Percentiles rank a stretch among this genome's conserved stretches.
Conservation (phyloP, 164 flowering plant species). For the Umbellularia californica region DNA sequence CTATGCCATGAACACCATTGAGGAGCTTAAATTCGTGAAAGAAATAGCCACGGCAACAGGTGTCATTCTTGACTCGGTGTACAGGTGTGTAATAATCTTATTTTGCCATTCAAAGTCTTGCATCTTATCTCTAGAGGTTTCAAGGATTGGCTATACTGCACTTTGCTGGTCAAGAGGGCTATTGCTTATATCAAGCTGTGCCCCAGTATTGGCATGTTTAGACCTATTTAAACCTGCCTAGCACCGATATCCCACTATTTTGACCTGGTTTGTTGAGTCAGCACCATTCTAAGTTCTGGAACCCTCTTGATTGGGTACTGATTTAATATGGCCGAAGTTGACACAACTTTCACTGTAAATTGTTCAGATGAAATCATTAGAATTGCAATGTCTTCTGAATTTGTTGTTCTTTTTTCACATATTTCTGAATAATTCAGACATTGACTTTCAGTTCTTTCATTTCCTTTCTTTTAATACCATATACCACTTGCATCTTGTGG, state of each 20-base stretch:
- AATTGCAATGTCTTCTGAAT: too few species aligned
- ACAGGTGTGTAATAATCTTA: conserved; percentile 47
- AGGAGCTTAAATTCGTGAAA: conserved; percentile 79
- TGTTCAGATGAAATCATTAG: background rate
- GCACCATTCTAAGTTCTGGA: too few species aligned
- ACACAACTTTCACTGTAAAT: too few species aligned
- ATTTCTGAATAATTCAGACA: too few species aligned
- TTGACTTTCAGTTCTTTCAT: too few species aligned
- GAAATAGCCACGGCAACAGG: conserved; percentile 82
- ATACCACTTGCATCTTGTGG: background rate
- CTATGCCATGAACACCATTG: conserved; percentile 71
- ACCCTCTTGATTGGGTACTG: too few species aligned
- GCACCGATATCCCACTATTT: background rate
- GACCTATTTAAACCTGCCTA: background rate
- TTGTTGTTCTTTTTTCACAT: too few species aligned
- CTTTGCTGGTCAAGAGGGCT: too few species aligned
- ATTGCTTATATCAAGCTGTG: background rate
- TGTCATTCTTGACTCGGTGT: conserved; percentile 84
- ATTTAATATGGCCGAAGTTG: too few species aligned
- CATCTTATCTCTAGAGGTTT: background rate
- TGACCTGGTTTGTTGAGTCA: too few species aligned
- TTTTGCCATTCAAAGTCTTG: background rate
- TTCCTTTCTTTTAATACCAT: too few species aligned
- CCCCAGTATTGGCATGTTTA: background rate
- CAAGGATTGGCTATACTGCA: background rate